Conservation (phyloP, 2,329 filamentous ascomycete genomes). For the Colletotrichum trifolii region DNA sequence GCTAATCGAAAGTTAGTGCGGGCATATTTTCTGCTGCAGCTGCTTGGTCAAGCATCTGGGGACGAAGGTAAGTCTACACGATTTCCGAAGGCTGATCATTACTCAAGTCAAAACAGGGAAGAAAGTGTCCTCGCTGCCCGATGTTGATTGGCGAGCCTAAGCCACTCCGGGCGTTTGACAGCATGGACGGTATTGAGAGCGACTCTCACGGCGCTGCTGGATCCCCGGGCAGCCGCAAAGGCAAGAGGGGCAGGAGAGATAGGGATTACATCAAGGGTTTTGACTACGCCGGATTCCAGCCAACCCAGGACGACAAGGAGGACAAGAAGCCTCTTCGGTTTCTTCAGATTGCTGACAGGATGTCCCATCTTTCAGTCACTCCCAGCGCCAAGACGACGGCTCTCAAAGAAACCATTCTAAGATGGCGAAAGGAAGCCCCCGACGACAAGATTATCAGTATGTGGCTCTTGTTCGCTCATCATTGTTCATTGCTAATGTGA, state of each 20-base stretch:
- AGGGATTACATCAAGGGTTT: neutral
- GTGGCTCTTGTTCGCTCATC: constrained; percentile 3
- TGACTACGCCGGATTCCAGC: constrained; percentile 10
- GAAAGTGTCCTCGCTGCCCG: neutral
- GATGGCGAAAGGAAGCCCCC: constrained; percentile 46
- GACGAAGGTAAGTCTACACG: neutral
- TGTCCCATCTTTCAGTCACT: neutral
- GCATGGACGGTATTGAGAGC: neutral
- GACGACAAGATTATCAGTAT: constrained; percentile 54
- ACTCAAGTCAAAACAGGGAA: neutral
- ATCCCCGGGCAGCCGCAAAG: too few relatives aligned
- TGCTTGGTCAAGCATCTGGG: constrained; percentile 38
- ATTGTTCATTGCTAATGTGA: neutral
- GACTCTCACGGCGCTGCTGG: neutral
- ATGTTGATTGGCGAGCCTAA: neutral
- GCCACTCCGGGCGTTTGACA: neutral
- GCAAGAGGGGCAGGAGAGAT: neutral
- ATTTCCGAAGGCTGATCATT: too few relatives aligned
- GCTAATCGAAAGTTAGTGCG: constrained; percentile 42
- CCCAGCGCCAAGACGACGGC: constrained; percentile 48
- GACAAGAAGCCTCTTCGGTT: constrained; percentile 7
- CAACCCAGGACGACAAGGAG: neutral
- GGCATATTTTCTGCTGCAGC: constrained; percentile 44
- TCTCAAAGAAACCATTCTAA: constrained; percentile 45
- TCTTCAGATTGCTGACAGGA: constrained; percentile 15